Conservation (phyloP, 1,284 basidiomycete species). For the Omphalotus olearius region DNA sequence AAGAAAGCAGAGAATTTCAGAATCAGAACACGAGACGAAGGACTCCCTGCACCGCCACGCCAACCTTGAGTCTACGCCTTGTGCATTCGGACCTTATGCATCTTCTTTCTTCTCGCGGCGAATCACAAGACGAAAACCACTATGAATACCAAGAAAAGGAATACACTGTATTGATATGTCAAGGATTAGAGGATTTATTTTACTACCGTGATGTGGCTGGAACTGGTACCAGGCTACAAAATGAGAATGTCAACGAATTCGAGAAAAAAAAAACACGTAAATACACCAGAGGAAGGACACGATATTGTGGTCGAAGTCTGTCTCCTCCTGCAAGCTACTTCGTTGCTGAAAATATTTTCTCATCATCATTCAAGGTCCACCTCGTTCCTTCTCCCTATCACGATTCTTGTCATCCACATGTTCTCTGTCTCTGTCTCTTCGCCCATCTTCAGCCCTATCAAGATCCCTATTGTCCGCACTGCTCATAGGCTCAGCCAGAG, state of each 20-base stretch:
- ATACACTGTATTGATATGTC: no score
- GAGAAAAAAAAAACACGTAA: not conserved
- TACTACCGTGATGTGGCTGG: no score
- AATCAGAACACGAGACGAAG: not conserved
- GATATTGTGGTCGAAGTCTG: not conserved
- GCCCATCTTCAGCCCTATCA: not conserved
- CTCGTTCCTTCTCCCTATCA: not conserved
- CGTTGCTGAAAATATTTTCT: not conserved
- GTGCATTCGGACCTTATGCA: no score
- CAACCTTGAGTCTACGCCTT: not conserved
- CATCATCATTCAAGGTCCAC: not conserved
- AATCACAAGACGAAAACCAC: no score
- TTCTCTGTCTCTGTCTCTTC: not conserved
- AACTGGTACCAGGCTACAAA: not conserved
- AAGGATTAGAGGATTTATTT: no score
- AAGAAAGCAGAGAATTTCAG: not conserved
- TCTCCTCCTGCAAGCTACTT: not conserved
- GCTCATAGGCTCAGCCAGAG: constrained; percentile 4
- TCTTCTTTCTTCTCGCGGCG: no score
- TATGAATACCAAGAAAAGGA: no score
- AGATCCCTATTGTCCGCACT: not conserved
- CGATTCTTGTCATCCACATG: not conserved
- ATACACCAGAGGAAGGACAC: not conserved
- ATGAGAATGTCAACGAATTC: not conserved
- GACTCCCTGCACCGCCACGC: not conserved